Percentiles rank a stretch among this genome's conserved stretches.
Evolutionary conservation across 2,329 filamentous ascomycete genomes (phyloP).

Genomic region (Diaporthe citri): DNA sequence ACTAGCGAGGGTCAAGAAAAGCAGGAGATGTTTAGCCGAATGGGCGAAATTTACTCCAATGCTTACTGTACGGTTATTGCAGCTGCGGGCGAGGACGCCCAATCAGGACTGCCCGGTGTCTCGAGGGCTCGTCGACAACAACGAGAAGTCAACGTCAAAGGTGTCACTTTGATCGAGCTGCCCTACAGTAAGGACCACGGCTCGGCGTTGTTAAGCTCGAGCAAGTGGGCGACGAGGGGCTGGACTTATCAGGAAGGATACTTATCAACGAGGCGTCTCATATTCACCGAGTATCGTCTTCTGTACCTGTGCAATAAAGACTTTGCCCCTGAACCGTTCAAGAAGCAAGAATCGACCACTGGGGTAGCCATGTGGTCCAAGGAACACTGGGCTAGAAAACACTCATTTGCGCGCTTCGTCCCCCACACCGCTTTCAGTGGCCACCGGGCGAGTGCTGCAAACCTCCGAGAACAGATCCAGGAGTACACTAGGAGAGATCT

Average conservation of each 20-base stretch:
- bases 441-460: background rate
- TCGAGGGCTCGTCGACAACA: background rate
- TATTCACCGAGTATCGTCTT: background rate
- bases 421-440: background rate
- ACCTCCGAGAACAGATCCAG: background rate
- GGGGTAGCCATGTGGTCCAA: background rate
- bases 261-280: background rate
- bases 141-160: background rate
- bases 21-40: background rate
- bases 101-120: background rate
- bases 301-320: background rate
- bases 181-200: background rate
- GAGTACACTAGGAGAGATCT: slow-evolving; percentile 1
- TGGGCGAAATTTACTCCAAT: slow-evolving; percentile 10
- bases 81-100: slow-evolving; percentile 16
- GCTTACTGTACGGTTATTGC: slow-evolving; percentile 9
- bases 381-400: background rate
- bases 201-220: background rate
- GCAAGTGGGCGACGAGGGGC: slow-evolving; percentile 10
- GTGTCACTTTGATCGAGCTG: background rate
- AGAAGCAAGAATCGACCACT: background rate
- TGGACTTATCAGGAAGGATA: slow-evolving; percentile 7
- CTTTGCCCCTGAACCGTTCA: background rate
- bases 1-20: background rate
- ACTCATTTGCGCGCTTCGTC: background rate